phyloP scores from a whole-genome alignment of 2,329 filamentous ascomycete species.

The Nigrospora oryzae region DNA sequence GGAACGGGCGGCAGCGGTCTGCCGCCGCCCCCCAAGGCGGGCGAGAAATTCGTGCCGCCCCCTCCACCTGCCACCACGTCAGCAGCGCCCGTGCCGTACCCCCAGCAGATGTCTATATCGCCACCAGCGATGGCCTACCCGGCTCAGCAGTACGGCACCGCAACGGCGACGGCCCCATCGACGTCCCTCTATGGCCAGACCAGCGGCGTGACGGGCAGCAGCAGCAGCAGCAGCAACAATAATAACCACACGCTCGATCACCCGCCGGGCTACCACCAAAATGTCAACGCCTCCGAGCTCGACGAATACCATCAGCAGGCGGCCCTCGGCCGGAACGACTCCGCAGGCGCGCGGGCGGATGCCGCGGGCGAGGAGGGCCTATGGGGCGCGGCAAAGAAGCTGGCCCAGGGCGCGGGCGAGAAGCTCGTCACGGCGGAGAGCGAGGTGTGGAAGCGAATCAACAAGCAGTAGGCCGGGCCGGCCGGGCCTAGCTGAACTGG shows the following conservation, averaged over 20 bases:
- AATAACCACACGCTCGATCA: conserved; percentile 24
- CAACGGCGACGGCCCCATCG: conserved; percentile 25
- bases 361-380: conserved; percentile 31
- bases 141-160: conserved; percentile 34
- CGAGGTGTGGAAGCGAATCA: conserved; percentile 56
- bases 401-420: conserved; percentile 47
- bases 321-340: conserved; percentile 25
- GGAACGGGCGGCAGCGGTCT: conserved; percentile 20
- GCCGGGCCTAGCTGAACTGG: too few species aligned
- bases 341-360: conserved; percentile 15
- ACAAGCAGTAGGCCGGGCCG: conserved; percentile 35
- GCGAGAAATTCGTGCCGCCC: conserved; percentile 31
- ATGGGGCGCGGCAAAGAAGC: conserved; percentile 49
- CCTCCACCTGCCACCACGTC: conserved; percentile 21
- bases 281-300: conserved; percentile 42
- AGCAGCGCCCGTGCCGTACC: conserved; percentile 24
- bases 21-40: conserved; percentile 43
- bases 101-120: conserved; percentile 43
- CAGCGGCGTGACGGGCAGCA: conserved; percentile 12
- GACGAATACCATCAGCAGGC: conserved; percentile 37
- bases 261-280: conserved; percentile 49
- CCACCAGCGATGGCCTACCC: conserved; percentile 32
- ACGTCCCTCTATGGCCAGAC: conserved; percentile 15
- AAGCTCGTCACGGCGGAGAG: conserved; percentile 49
- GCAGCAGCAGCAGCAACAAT: too few species aligned